Conservation (phyloP, 23 red algal species). For the Gracilaria caudata region DNA sequence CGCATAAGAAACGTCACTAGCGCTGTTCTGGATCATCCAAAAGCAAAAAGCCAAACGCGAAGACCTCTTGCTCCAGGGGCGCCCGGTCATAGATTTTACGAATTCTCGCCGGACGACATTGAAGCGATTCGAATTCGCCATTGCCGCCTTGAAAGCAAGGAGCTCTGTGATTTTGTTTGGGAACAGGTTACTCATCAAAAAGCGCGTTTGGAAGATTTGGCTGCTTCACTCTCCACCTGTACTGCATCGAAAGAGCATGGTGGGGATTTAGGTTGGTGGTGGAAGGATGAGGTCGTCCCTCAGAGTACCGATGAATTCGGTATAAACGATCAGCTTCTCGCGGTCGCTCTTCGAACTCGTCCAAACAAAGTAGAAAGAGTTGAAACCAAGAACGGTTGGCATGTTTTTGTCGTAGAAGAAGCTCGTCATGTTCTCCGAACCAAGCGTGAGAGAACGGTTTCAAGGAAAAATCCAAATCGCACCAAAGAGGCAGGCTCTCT, state of each 20-base stretch:
- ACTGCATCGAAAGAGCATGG: conserved; percentile 45
- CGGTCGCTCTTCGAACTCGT: conserved; percentile 38
- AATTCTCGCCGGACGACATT: conserved; percentile 59
- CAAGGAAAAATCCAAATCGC: conserved; percentile 42
- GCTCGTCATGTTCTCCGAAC: conserved; percentile 48
- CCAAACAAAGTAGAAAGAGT: conserved; percentile 48
- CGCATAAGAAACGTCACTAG: neutral
- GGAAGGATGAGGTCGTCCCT: conserved; percentile 39
- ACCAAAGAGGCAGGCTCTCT: neutral
- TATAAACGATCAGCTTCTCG: conserved; percentile 47
- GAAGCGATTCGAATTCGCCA: conserved; percentile 86
- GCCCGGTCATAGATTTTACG: conserved; percentile 53
- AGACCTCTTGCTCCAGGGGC: neutral
- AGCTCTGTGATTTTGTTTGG: conserved; percentile 74
- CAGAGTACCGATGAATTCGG: conserved; percentile 27
- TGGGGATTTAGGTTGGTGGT: conserved; percentile 86
- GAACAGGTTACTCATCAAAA: conserved; percentile 42
- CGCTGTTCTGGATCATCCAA: conserved; percentile 10
- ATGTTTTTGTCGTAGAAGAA: conserved; percentile 93
- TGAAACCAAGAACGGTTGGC: conserved; percentile 68
- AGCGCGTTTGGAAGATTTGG: conserved; percentile 57
- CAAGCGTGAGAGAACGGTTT: conserved; percentile 35
- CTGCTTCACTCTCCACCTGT: conserved; percentile 77
- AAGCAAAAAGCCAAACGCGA: neutral
- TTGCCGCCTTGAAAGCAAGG: conserved; percentile 71